Base-by-base conservation (phyloP, 2,329 filamentous ascomycete species). In the Aspergillus transmontanensis region DNA sequence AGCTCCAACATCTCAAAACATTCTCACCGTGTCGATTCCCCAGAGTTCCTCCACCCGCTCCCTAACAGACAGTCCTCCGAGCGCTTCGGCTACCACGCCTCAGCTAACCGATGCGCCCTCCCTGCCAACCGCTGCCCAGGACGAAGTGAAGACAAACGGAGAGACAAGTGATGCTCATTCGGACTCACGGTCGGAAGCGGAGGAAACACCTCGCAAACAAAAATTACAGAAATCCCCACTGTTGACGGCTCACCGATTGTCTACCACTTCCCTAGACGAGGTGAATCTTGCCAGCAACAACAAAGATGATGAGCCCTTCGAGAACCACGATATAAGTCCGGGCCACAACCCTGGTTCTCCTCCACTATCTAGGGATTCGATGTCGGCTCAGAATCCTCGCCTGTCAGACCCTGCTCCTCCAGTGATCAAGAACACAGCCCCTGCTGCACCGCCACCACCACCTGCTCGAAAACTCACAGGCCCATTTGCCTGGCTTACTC, bases 401-500 rank as follows among this genome's bases (percentile, higher is more conserved):
- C 72, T 75, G 21, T 62, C 78, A 72, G 71, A 92, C 90, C 68
- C 85, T 95, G 59, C 89, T 45, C 80, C 86, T 48, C 82, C 85
- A 23, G 68, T 73, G 46, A 77, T 76, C 68, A 75, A 77, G 64
- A 71, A 73, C 54, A 66, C 73, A 45, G 63, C 79, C 60, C 75
- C 78, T 45, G 75, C 77, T 28, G 76, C 81, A 51, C 76, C 79
- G 23, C 76, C 78, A 4, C 71, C 75, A 30, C 75, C 79, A 46
- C 75, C 80, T 21, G 71, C 81, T 68, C 85, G 93, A 73, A 96
- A 95, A 76, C 86, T 96, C 60, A 94, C 92, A 10, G 92, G 92
- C 69, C 92, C 91, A n/a, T 96, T 96, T 71, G 87, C 92, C 45
- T 94, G 92, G 89, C 85, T 96, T 45, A 92, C 92, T 36, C 84